A percentile compares a stretch with the other conserved stretches of the same genome.
Conservation (phyloP, 2,329 filamentous ascomycete genomes). For the Didymella exigua region DNA sequence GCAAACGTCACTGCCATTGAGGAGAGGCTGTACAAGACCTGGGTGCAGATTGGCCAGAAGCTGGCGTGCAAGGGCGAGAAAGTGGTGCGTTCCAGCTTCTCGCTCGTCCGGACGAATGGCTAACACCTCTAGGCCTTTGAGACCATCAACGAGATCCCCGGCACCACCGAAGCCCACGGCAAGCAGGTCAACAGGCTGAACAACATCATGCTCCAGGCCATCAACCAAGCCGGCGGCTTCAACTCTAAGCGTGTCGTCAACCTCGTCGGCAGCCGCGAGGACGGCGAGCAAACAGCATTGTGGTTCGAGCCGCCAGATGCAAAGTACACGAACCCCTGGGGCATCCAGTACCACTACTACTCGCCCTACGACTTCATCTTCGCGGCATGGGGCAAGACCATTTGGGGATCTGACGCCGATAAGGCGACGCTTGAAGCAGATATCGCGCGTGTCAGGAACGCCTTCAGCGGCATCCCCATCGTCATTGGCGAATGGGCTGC, state of each 20-base stretch:
- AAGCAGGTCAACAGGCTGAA: conserved; percentile 62
- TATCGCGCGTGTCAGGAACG: conserved; percentile 57
- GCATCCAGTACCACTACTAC: conserved; percentile 68
- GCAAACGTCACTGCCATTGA: conserved; percentile 61
- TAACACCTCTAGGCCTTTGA: conserved; percentile 54
- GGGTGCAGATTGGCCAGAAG: conserved; percentile 63
- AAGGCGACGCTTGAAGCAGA: conserved; percentile 58
- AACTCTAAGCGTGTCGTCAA: conserved; percentile 63
- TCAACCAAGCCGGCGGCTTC: conserved; percentile 61
- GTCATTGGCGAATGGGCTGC: conserved; percentile 65
- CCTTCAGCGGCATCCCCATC: conserved; percentile 62
- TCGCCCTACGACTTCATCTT: conserved; percentile 56
- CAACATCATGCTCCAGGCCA: conserved; percentile 60
- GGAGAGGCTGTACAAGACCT: conserved; percentile 61
- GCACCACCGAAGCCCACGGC: conserved; percentile 57
- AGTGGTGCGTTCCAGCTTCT: conserved; percentile 38
- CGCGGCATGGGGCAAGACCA: conserved; percentile 62
- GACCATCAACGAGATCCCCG: conserved; percentile 65
- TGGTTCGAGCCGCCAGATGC: conserved; percentile 59
- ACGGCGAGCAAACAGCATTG: conserved; percentile 59
- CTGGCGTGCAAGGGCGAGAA: conserved; percentile 61
- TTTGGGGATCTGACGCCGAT: conserved; percentile 63
- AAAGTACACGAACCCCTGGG: conserved; percentile 61
- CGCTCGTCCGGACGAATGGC: background rate
- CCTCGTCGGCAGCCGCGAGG: conserved; percentile 59